These are phyloP conservation scores for Tolypocladium cylindrosporum DNA, from an alignment of 2,329 filamentous ascomycete genomes.

Conservation along the genomic window DNA sequence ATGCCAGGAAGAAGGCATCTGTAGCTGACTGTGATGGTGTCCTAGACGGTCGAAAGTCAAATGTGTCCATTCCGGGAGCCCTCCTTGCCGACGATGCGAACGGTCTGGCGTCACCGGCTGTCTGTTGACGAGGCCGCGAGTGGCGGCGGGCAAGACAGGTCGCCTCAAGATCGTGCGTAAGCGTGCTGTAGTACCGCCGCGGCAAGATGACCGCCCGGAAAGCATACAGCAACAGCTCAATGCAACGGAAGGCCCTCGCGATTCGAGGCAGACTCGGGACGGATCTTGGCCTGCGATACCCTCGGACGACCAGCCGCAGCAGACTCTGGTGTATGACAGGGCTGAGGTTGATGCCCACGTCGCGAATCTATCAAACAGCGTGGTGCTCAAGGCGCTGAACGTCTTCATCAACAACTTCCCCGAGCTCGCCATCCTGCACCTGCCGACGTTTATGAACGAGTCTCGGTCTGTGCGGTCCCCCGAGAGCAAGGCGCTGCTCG, in stretches of 20 bases:
- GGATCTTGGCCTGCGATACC: not conserved
- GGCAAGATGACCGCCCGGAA: not conserved
- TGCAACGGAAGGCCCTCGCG: not conserved
- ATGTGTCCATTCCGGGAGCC: constrained; percentile 18
- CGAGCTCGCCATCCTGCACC: constrained; percentile 22
- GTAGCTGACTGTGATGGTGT: not conserved
- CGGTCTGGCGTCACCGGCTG: constrained; percentile 15
- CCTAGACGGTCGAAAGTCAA: constrained; percentile 23
- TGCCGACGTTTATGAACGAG: constrained; percentile 18
- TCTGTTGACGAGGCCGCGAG: constrained; percentile 12
- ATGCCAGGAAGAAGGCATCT: not conserved
- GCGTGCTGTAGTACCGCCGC: not conserved
- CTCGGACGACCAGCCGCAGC: not conserved
- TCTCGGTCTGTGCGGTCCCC: constrained; percentile 8
- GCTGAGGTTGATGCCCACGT: constrained; percentile 15
- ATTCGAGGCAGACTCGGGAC: not conserved
- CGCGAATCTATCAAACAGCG: constrained; percentile 11
- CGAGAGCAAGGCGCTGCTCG: constrained; percentile 19
- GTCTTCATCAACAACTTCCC: constrained; percentile 24
- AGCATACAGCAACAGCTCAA: not conserved
- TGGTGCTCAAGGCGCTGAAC: constrained; percentile 20
- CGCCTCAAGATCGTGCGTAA: not conserved
- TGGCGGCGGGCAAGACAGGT: not conserved
- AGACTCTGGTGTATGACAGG: not conserved
- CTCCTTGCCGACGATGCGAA: constrained; percentile 20